Conservation (phyloP, 768 basidiomycete species). For the Tulasnella sp. region DNA sequence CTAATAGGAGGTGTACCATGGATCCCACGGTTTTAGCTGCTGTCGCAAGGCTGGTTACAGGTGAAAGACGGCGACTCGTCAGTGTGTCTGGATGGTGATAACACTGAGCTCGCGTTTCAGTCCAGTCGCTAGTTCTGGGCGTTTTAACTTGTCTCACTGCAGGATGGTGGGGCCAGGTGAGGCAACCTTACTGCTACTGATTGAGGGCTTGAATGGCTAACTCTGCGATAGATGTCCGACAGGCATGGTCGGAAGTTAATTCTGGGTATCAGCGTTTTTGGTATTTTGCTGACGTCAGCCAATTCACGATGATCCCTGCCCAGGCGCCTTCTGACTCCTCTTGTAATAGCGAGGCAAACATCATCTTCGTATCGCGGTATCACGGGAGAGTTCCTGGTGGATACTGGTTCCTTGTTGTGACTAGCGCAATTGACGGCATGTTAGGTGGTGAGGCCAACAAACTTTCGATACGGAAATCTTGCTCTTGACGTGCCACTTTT, state of each 20-base stretch:
- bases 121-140: slow-evolving; percentile 54
- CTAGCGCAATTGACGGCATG: slow-evolving; percentile 53
- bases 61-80: slow-evolving; percentile 29
- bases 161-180: slow-evolving; percentile 60
- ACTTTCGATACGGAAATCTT: slow-evolving; percentile 17
- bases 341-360: slow-evolving; percentile 41
- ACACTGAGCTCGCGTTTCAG: slow-evolving; percentile 27
- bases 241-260: slow-evolving; percentile 57
- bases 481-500: no score
- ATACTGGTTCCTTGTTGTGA: slow-evolving; percentile 66
- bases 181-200: background rate
- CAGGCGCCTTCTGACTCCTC: background rate
- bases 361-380: slow-evolving; percentile 53
- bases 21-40: slow-evolving; percentile 65
- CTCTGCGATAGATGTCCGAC: slow-evolving; percentile 52
- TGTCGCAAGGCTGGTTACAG: slow-evolving; percentile 52
- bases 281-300: slow-evolving; percentile 41
- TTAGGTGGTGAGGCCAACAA: slow-evolving; percentile 48
- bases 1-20: slow-evolving; percentile 37
- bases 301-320: background rate
- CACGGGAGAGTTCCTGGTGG: slow-evolving; percentile 58
- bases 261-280: slow-evolving; percentile 49
- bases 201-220: background rate
- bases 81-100: background rate
- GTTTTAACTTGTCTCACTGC: slow-evolving; percentile 66